phyloP scores from a whole-genome alignment of 306 rosid species.

The Lathyrus tuberosus region DNA sequence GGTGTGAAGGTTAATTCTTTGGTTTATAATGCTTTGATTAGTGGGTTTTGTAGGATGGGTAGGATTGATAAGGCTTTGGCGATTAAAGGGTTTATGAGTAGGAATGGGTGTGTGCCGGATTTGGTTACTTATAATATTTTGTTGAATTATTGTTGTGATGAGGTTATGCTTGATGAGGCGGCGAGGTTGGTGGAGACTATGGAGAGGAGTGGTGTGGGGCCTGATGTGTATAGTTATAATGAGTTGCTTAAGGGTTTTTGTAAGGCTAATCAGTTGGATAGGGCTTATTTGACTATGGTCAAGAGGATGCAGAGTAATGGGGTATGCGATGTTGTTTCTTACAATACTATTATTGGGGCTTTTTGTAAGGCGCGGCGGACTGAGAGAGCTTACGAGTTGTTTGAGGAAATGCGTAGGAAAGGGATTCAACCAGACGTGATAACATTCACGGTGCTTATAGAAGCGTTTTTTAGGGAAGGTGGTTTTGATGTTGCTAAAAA shows the following conservation, averaged over 20 bases:
- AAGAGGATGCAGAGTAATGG: constrained; percentile 68
- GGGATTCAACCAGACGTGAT: constrained; percentile 74
- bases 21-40: constrained; percentile 74
- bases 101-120: constrained; percentile 74
- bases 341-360: constrained; percentile 69
- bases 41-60: constrained; percentile 73
- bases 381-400: constrained; percentile 70
- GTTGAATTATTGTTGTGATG: constrained; percentile 80
- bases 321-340: constrained; percentile 76
- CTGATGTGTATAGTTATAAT: constrained; percentile 80
- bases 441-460: constrained; percentile 74
- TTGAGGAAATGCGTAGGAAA: constrained; percentile 75
- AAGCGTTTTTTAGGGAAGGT: constrained; percentile 75
- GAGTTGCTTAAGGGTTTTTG: constrained; percentile 75
- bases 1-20: constrained; percentile 52
- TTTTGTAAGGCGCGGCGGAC: constrained; percentile 58
- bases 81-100: constrained; percentile 72
- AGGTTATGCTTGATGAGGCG: constrained; percentile 66
- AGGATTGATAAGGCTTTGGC: constrained; percentile 70
- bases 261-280: constrained; percentile 59
- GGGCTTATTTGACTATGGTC: constrained; percentile 71
- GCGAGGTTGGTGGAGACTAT: constrained; percentile 63
- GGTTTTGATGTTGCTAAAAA: constrained; percentile 58
- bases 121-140: constrained; percentile 81
- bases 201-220: constrained; percentile 73